Conservation (phyloP, 768 basidiomycete species). For the Termitomyces sp. region DNA sequence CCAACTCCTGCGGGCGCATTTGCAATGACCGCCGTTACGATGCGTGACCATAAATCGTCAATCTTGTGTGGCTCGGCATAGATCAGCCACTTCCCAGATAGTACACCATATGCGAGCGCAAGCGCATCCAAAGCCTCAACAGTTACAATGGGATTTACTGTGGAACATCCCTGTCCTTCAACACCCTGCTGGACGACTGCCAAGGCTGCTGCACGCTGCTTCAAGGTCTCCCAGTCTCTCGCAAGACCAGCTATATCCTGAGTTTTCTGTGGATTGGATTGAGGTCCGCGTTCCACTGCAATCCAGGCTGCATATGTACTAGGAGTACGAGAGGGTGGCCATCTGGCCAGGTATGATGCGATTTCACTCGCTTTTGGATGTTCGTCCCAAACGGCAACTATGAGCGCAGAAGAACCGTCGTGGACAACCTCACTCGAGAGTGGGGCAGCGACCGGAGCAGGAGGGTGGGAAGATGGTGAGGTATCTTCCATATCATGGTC, state of each 20-base stretch:
- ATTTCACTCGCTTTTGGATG: constrained; percentile 18
- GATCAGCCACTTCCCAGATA: constrained; percentile 34
- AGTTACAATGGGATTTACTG: constrained; percentile 15
- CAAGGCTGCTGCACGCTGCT: neutral
- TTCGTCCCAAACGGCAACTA: constrained; percentile 19
- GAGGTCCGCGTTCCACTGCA: constrained; percentile 20
- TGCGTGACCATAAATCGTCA: constrained; percentile 29
- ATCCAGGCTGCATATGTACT: constrained; percentile 28
- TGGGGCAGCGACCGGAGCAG: constrained; percentile 8
- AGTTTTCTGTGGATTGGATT: neutral
- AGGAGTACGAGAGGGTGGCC: constrained; percentile 33
- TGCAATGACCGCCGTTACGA: constrained; percentile 18
- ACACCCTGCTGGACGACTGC: neutral
- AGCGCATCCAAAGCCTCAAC: constrained; percentile 26
- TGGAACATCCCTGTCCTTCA: neutral
- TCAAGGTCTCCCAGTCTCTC: constrained; percentile 8
- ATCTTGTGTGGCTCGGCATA: constrained; percentile 23
- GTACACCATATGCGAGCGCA: constrained; percentile 24
- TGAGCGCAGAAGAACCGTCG: constrained; percentile 9
- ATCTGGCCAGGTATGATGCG: constrained; percentile 24
- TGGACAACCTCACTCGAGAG: constrained; percentile 9
- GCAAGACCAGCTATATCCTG: constrained; percentile 6
- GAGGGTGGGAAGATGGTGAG: neutral
- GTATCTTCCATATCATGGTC: constrained; percentile 11
- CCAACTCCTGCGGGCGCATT: constrained; percentile 7